Evolutionary conservation across 495 filamentous ascomycete species (phyloP).

Genomic region (Cercophora sp.): DNA sequence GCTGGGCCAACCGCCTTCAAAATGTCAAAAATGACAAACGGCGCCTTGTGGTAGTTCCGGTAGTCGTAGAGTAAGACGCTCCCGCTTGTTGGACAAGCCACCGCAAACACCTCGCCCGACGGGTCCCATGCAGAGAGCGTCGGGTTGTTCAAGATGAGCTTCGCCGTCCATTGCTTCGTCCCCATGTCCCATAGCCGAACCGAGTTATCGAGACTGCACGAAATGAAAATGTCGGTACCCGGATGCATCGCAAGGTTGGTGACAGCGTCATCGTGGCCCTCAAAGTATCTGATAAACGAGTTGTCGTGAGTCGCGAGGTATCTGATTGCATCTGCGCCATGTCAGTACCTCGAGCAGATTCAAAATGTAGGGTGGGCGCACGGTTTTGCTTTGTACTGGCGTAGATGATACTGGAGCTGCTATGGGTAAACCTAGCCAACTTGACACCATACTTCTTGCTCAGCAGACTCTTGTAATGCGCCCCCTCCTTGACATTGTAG

Average conservation of each 20-base stretch:
- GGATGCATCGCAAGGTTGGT: constrained; percentile 73
- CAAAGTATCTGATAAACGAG: constrained; percentile 90
- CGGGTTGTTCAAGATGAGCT: constrained; percentile 69
- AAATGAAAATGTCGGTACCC: constrained; percentile 82
- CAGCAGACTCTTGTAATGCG: constrained; percentile 75
- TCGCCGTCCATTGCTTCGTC: constrained; percentile 69
- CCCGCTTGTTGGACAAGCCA: constrained; percentile 74
- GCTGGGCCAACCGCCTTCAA: constrained; percentile 37
- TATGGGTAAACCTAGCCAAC: constrained; percentile 89
- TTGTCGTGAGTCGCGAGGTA: constrained; percentile 94
- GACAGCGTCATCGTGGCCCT: constrained; percentile 77
- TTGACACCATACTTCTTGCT: constrained; percentile 94
- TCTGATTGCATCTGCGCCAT: constrained; percentile 66
- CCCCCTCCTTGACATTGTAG: constrained; percentile 87
- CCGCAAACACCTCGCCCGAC: constrained; percentile 82
- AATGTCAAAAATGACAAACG: constrained; percentile 83
- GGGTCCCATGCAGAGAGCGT: constrained; percentile 85
- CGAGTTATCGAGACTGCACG: constrained; percentile 82
- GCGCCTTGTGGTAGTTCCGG: constrained; percentile 84
- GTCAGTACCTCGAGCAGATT: constrained; percentile 14
- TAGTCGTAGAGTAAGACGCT: constrained; percentile 86
- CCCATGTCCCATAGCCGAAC: constrained; percentile 80
- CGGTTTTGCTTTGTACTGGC: constrained; percentile 91
- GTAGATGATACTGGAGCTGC: constrained; percentile 82
- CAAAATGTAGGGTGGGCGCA: constrained; percentile 25